Base-by-base conservation (phyloP, 2,329 filamentous ascomycete genomes). In the Keithomyces neogunnii region DNA sequence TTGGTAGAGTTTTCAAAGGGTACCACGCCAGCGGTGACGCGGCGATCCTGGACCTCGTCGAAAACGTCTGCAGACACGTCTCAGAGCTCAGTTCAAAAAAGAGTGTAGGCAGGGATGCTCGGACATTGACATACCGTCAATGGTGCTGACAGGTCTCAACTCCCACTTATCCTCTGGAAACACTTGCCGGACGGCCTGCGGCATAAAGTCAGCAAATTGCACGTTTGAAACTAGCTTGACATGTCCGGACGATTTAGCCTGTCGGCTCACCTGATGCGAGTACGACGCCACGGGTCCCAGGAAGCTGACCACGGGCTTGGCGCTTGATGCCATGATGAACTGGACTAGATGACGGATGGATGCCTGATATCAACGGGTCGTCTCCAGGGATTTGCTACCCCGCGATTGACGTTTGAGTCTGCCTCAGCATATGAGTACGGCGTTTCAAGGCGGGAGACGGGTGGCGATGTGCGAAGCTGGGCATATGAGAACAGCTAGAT, bases 1-100 rank as follows among this genome's bases (percentile, higher is more conserved):
- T 97, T 96, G 64, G 89, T 92, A 40, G 88, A 95, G 73, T 99
- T 99, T 66, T 97, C 92, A 69, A 96, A 91, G 5, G 93, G 93
- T 2, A 96, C 87, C 33, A 97, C 87, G 58, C 91, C 93, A 51
- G 84, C 84, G 49, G 78, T 69, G 1, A 81, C 81, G 44, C 72
- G 65, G 52, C 80, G 77, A 38, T 76, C 74, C 62, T 95, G 89
- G 5, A 96, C 86, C 13, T 83, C 77, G 48, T 84, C 75, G 67
- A 96, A 96, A 60, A 95, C 83, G 63, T 93, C 89, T 85, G 57
- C n/a, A 30, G 40, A 9, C 13, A 11, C 13, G 28, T 7, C 11
- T 30, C 28, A 44, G 28, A 30, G 30, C 8, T 28, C 19, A 26
- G 39, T 8, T 10, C 19, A 26, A 10, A 42, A 10, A 19, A 10